Base-by-base conservation (phyloP, 352 stramenopile genomes). In the Peronospora belbahrii region DNA sequence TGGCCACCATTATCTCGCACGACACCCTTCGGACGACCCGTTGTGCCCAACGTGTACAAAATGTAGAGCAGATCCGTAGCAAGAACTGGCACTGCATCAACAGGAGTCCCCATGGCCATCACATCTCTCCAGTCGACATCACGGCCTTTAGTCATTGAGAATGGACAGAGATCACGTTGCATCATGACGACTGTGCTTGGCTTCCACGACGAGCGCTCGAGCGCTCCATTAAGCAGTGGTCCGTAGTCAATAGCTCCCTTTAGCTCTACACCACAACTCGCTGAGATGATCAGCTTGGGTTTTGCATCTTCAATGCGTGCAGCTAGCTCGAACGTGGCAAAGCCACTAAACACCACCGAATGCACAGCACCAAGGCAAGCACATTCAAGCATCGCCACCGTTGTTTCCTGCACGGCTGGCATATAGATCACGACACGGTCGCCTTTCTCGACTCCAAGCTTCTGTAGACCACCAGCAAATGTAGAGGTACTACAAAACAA, bases 341-440 rank as follows among this genome's bases (percentile, higher is more conserved):
- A 97, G 0, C 88, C 88, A 15, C 83, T 85, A 48, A 96, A 96
- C 14, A 96, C 85, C 1, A 96, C 87, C 23, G 71, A 87, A 69
- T 98, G 95, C 3, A 97, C 68, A 11, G 93, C 95, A 15, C 95
- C 96, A 41, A 99, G 96, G 11, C 96, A 78, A 8, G 92, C 83
- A 56, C 95, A 99, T 0, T 95, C 95, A n/a, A 99, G 72, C 95
- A 99, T 98, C 14, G 88, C 94, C 46, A 98, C 88, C 15, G 86
- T 85, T 5, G 93, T 75, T 60, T 99, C 94, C 14, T 95, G 75
- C 14, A 98, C 94, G 68, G 97, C 98, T 4, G 96, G 95, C 95
- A 98, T 97, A 69, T 98, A 98, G 40, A 97, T 79, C 11, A 93
- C 95, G 3, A 98, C 94, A n/a, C 91, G 74, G 67, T 97, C 91